Evolutionary conservation across 441 rosid genomes (phyloP).

Genomic region (Eutrema salsugineum): DNA sequence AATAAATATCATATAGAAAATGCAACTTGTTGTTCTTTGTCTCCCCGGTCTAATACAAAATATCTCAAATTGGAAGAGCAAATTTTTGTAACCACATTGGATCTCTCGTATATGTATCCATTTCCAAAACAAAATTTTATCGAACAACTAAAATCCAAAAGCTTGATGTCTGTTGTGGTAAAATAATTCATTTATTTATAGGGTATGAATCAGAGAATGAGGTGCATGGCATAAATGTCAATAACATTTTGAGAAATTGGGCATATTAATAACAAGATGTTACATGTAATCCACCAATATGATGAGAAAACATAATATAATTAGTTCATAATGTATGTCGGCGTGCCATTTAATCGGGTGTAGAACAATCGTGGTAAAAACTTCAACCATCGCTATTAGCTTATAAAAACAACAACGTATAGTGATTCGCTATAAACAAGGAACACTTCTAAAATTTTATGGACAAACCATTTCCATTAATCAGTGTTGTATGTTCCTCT

Average conservation of each 20-base stretch:
- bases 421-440: neutral
- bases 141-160: slow-evolving; percentile 9
- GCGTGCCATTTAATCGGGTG: neutral
- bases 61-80: slow-evolving; percentile 8
- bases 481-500: neutral
- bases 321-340: neutral
- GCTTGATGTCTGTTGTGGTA: neutral
- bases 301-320: neutral
- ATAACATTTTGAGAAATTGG: neutral
- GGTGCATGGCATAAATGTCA: neutral
- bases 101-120: slow-evolving; percentile 14
- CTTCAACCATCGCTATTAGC: neutral
- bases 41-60: slow-evolving; percentile 20
- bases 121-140: slow-evolving; percentile 9
- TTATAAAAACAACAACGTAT: neutral
- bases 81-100: slow-evolving; percentile 17
- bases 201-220: neutral
- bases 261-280: neutral
- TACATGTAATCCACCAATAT: neutral
- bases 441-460: neutral
- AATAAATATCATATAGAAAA: neutral
- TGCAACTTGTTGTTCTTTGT: slow-evolving; percentile 26
- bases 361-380: neutral
- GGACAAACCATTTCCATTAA: neutral
- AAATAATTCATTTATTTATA: neutral